phyloP scores from a whole-genome alignment of 352 stramenopile species.

The Stramenopiles sp. region DNA sequence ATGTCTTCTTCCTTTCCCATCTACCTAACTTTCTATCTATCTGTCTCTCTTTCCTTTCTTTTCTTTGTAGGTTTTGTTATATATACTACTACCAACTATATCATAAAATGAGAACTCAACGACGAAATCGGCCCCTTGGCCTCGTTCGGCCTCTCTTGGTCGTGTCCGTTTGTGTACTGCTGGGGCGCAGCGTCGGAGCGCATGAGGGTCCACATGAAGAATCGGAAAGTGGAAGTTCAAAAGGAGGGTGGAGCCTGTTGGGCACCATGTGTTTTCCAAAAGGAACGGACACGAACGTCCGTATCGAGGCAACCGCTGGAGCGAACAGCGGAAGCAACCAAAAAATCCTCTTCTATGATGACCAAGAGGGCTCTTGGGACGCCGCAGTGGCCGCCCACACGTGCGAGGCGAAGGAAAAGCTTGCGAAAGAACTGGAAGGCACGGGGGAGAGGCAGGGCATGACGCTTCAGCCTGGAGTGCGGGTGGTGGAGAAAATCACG shows the following conservation, averaged over 20 bases:
- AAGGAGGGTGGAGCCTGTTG: neutral
- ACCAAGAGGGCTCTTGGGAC: neutral
- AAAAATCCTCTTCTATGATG: neutral
- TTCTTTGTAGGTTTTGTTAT: too few relatives aligned
- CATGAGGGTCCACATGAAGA: too few relatives aligned
- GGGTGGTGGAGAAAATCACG: neutral
- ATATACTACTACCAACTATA: too few relatives aligned
- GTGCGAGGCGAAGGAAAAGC: neutral
- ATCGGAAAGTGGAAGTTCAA: too few relatives aligned
- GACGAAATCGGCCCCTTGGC: too few relatives aligned
- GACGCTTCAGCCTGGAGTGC: neutral
- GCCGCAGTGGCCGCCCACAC: neutral
- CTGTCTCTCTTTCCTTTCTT: too few relatives aligned
- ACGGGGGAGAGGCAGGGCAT: neutral
- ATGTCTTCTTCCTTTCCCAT: too few relatives aligned
- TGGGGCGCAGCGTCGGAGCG: too few relatives aligned
- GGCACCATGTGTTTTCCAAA: neutral
- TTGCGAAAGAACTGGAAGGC: neutral
- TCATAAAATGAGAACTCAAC: too few relatives aligned
- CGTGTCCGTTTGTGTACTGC: too few relatives aligned
- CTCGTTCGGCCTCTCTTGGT: too few relatives aligned
- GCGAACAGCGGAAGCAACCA: neutral
- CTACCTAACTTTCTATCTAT: too few relatives aligned
- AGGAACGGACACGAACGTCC: neutral
- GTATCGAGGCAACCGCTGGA: neutral